Evolutionary conservation across 2,329 filamentous ascomycete species (phyloP), one percentile per base, ranked within the genome.

Genomic region (Ascochyta pisi): DNA sequence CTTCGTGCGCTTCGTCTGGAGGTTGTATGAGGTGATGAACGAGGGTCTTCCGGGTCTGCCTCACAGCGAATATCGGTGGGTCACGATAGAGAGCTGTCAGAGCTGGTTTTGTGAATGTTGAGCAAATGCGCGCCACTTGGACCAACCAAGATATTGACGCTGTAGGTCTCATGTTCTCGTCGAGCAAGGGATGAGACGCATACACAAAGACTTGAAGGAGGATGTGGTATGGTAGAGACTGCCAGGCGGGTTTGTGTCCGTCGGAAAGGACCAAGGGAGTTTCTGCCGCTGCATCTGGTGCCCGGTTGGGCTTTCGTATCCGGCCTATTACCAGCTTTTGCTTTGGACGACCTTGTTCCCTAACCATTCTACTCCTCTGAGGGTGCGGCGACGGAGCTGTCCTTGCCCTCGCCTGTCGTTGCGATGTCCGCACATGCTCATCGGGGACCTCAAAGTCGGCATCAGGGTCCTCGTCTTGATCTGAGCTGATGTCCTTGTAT

Each of bases 81-180:
- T 81, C 85, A 42, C 83, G 81, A 71, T 95, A 95, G 5, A 96
- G 79, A 1, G 85, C 88, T 5, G 86, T 86, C 46, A 95, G 75
- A 1, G 90, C 90, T 5, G 91, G 89, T 65, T 92, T 90, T 0
- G 84, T 78, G 54, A 93, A 91, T 2, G 81, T 73, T 46, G 81
- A 84, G 66, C 64, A 93, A 15, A 86, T 77, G 2, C 82, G 80
- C 33, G 89, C 86, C 40, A 84, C 78, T n/a, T 81, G 79, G 9
- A 89, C 74, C 6, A 96, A 83, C 89, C 89, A 92, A 64, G 81
- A 65, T 15, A 82, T 79, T 12, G 79, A 81, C 1, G 70, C 42
- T 5, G 77, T 76, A 19, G 79, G 77, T 29, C 72, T 74, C 60
- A 77, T 77, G 45, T 78, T 68, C 78, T 76, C 74, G 64, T 76